A percentile compares a stretch with the other conserved stretches of the same genome.
Conservation (phyloP, 441 rosid species). For the Pelargonium myrrhifolium region DNA sequence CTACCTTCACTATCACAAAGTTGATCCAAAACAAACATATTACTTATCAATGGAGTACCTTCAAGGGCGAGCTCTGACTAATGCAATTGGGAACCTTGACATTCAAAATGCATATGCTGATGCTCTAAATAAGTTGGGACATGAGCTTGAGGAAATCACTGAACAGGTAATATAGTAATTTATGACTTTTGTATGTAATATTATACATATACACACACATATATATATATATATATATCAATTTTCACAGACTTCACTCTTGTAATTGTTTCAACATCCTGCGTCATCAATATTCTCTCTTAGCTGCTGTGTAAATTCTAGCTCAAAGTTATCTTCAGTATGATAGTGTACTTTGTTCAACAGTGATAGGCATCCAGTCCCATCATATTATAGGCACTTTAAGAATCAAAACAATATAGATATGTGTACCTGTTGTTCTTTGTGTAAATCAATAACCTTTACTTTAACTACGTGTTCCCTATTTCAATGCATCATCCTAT, state of each 20-base stretch:
- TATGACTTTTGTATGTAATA: background rate
- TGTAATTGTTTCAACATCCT: background rate
- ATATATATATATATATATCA: background rate
- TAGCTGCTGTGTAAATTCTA: background rate
- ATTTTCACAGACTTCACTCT: background rate
- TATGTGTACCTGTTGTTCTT: background rate
- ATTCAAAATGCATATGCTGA: slow-evolving; percentile 70
- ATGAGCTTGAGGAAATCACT: slow-evolving; percentile 68
- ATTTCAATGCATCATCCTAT: background rate
- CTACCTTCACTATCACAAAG: slow-evolving; percentile 63
- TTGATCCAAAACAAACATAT: slow-evolving; percentile 84
- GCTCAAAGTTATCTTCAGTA: background rate
- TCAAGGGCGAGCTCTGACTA: slow-evolving; percentile 93
- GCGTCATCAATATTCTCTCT: background rate
- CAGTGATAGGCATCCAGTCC: background rate
- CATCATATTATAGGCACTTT: background rate
- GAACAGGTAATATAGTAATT: slow-evolving; percentile 56
- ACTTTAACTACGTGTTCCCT: background rate
- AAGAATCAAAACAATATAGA: background rate
- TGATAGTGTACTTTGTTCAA: background rate
- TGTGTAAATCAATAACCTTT: background rate
- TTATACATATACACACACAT: too few species aligned
- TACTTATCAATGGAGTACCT: slow-evolving; percentile 97
- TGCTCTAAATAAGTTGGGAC: slow-evolving; percentile 71
- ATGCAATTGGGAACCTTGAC: slow-evolving; percentile 75